Percentiles rank a stretch among this genome's conserved stretches.
phyloP scores from a whole-genome alignment of 768 basidiomycete genomes.

The Boletellus sp. region DNA sequence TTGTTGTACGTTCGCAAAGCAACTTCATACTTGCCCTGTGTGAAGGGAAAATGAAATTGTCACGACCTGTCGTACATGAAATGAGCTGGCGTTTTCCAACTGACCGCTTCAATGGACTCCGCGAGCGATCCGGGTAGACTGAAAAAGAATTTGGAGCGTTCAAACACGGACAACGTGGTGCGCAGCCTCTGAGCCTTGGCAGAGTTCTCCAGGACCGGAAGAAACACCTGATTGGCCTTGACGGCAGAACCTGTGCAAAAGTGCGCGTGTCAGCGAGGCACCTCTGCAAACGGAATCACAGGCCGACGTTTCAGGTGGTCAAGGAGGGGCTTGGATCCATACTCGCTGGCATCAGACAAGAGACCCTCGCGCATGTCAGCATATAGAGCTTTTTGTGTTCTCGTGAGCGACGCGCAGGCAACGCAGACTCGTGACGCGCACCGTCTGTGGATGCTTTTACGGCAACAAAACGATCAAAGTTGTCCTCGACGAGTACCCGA shows the following conservation, averaged over 20 bases:
- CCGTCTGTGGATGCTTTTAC: slow-evolving; percentile 97
- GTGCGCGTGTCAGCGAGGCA: background rate
- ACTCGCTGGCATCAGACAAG: slow-evolving; percentile 70
- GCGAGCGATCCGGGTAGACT: slow-evolving; percentile 90
- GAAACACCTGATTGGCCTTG: slow-evolving; percentile 93
- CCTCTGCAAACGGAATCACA: no score
- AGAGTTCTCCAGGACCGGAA: slow-evolving; percentile 93
- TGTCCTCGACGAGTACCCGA: slow-evolving; percentile 91
- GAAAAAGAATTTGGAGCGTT: slow-evolving; percentile 97
- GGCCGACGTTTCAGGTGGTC: slow-evolving; percentile 77
- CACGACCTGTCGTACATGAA: background rate
- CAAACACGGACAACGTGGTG: slow-evolving; percentile 91
- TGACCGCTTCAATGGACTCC: slow-evolving; percentile 84
- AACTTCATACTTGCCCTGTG: slow-evolving; percentile 86
- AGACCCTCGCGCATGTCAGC: slow-evolving; percentile 92
- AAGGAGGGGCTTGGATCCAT: slow-evolving; percentile 75
- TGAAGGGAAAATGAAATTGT: background rate
- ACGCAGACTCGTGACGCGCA: slow-evolving; percentile 33
- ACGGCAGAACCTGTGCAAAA: slow-evolving; percentile 67
- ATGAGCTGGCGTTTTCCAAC: slow-evolving; percentile 19
- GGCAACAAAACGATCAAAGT: slow-evolving; percentile 96
- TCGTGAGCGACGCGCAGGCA: slow-evolving; percentile 1
- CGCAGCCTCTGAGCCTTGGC: slow-evolving; percentile 91
- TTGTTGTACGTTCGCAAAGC: slow-evolving; percentile 97
- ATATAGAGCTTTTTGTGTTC: slow-evolving; percentile 61